phyloP scores from a whole-genome alignment of 2,329 filamentous ascomycete genomes.

The Sporothrix mexicana region DNA sequence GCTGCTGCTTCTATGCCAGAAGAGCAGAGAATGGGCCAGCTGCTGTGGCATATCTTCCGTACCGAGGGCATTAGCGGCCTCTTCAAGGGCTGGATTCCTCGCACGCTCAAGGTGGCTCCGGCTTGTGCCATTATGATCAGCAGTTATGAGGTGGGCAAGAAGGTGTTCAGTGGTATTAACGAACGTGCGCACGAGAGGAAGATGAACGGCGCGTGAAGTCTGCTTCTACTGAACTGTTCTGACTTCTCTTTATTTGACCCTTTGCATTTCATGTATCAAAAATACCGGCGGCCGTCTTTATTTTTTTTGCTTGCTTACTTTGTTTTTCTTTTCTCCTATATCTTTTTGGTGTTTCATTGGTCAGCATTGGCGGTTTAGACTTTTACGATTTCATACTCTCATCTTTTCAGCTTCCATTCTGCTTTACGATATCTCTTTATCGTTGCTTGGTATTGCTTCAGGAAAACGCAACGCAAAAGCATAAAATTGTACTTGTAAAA shows the following conservation, averaged over 20 bases:
- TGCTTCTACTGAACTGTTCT: background rate
- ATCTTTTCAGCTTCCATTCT: background rate
- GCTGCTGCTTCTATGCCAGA: constrained; percentile 63
- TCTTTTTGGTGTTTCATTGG: constrained; percentile 1
- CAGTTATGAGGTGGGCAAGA: constrained; percentile 95
- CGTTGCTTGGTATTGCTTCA: background rate
- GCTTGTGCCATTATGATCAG: constrained; percentile 99
- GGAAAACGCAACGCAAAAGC: constrained; percentile 18
- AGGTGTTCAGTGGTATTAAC: constrained; percentile 79
- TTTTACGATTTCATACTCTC: constrained; percentile 19
- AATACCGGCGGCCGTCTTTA: background rate
- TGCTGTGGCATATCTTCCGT: constrained; percentile 89
- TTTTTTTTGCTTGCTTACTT: constrained; percentile 2
- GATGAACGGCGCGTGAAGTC: background rate
- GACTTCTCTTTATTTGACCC: background rate
- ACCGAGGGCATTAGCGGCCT: constrained; percentile 81
- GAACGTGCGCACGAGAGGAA: constrained; percentile 48
- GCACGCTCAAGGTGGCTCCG: constrained; percentile 92
- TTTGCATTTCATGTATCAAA: constrained; percentile 6
- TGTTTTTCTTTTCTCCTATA: background rate
- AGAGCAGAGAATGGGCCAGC: constrained; percentile 75
- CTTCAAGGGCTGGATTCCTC: constrained; percentile 89
- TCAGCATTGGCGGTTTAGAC: constrained; percentile 10
- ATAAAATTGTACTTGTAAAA: background rate
- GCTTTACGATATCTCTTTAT: constrained; percentile 2